Conservation (phyloP, 1,284 basidiomycete genomes). For the Cystobasidium pallidum region DNA sequence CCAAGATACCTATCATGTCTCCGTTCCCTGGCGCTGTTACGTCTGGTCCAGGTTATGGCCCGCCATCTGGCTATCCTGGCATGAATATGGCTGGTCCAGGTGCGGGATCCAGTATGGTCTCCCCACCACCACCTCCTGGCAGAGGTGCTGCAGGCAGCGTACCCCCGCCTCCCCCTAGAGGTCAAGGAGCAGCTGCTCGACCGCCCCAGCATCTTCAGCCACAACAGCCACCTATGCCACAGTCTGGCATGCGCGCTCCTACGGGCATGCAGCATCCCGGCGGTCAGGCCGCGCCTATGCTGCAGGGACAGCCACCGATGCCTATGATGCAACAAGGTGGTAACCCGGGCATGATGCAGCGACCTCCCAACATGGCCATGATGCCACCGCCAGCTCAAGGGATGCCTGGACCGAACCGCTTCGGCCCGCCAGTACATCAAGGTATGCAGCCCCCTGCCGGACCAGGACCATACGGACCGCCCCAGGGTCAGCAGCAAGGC, state of each 20-base stretch:
- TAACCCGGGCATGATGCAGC: conserved; percentile 22
- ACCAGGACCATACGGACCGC: conserved; percentile 19
- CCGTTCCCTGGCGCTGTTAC: conserved; percentile 33
- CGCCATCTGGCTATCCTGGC: conserved; percentile 33
- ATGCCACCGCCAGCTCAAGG: conserved; percentile 41
- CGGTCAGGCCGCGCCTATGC: neutral
- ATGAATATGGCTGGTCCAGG: conserved; percentile 14
- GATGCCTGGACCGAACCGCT: conserved; percentile 14
- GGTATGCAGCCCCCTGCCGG: conserved; percentile 20
- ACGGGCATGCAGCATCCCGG: conserved; percentile 1
- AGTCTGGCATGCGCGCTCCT: neutral
- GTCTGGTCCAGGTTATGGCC: conserved; percentile 11
- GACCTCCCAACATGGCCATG: conserved; percentile 42
- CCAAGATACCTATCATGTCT: conserved; percentile 33
- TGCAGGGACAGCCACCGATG: conserved; percentile 7
- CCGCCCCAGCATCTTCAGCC: neutral
- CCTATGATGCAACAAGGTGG: conserved; percentile 26
- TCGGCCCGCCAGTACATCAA: conserved; percentile 25
- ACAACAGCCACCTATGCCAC: conserved; percentile 8
- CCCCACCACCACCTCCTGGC: conserved; percentile 50
- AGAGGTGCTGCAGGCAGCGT: conserved; percentile 51
- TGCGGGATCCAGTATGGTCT: neutral
- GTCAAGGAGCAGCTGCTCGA: conserved; percentile 1
- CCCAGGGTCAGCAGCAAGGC: conserved; percentile 20
- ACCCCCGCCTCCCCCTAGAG: conserved; percentile 50